phyloP scores from a whole-genome alignment of 176 grass and related monocot species.

The Tillandsia leiboldiana region DNA sequence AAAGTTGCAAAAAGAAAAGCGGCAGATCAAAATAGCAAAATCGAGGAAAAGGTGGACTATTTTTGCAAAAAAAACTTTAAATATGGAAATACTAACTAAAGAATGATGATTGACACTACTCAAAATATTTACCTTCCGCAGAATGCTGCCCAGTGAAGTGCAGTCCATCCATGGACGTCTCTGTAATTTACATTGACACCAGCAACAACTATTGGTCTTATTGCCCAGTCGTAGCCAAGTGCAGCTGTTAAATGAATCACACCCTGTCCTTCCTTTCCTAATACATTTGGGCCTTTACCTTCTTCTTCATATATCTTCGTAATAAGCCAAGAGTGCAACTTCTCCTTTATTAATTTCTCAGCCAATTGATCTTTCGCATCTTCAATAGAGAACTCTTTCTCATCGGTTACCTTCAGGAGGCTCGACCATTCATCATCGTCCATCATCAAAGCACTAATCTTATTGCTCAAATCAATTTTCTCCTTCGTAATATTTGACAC shows the following conservation, averaged over 20 bases:
- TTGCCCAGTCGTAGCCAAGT: conserved; percentile 93
- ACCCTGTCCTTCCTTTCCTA: conserved; percentile 90
- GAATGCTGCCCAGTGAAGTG: conserved; percentile 95
- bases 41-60: no score
- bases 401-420: conserved; percentile 55
- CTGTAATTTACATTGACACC: conserved; percentile 96
- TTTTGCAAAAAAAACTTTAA: neutral
- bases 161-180: conserved; percentile 94
- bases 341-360: conserved; percentile 80
- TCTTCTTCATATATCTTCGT: conserved; percentile 77
- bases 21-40: no score
- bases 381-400: conserved; percentile 30
- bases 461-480: conserved; percentile 55
- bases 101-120: neutral
- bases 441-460: conserved; percentile 73
- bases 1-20: no score
- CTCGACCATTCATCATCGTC: conserved; percentile 55
- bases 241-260: conserved; percentile 89
- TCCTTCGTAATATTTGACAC: conserved; percentile 35
- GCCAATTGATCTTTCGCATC: conserved; percentile 39
- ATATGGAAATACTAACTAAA: neutral
- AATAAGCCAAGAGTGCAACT: conserved; percentile 72
- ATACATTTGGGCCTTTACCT: conserved; percentile 77
- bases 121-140: conserved; percentile 56
- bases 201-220: conserved; percentile 68